Conservation (phyloP, 2,329 filamentous ascomycete genomes). For the Stagonosporopsis cucurbitacearum region DNA sequence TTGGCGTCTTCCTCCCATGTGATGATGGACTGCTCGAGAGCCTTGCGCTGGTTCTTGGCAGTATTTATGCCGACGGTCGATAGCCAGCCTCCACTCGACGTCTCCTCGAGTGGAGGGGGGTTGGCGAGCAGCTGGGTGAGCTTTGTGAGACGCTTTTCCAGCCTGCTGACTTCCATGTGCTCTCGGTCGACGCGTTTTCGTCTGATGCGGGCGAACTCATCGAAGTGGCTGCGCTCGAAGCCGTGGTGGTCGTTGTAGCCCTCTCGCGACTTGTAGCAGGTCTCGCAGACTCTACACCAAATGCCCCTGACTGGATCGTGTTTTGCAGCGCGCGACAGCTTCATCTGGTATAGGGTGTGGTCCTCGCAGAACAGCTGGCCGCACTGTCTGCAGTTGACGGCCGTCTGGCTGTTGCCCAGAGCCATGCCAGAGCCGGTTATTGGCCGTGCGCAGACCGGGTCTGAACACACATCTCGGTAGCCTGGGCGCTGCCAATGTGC, state of each 20-base stretch:
- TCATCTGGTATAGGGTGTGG: constrained; percentile 99
- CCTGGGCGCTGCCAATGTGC: constrained; percentile 86
- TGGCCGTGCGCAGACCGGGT: constrained; percentile 74
- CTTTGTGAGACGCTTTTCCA: constrained; percentile 91
- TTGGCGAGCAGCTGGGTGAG: constrained; percentile 83
- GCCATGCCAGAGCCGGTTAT: constrained; percentile 59
- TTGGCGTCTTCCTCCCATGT: constrained; percentile 91
- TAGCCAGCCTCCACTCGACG: constrained; percentile 59
- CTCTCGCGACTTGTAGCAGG: constrained; percentile 96
- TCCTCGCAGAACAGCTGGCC: constrained; percentile 94
- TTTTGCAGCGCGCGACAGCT: constrained; percentile 83
- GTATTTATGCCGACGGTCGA: constrained; percentile 44
- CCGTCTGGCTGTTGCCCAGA: constrained; percentile 79
- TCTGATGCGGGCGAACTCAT: constrained; percentile 73
- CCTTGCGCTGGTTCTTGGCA: constrained; percentile 74
- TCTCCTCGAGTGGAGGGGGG: constrained; percentile 69
- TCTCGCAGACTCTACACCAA: constrained; percentile 97
- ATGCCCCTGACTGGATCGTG: constrained; percentile 89
- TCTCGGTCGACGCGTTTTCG: constrained; percentile 82
- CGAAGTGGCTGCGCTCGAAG: constrained; percentile 72
- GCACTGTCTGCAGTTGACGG: constrained; percentile 91
- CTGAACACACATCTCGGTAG: constrained; percentile 80
- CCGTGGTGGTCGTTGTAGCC: constrained; percentile 92
- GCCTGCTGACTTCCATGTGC: constrained; percentile 82
- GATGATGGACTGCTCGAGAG: constrained; percentile 88